Evolutionary conservation across 192 early-diverging fungal genomes (phyloP), one percentile per base, ranked within the genome.

Genomic region (Mortierella claussenii): DNA sequence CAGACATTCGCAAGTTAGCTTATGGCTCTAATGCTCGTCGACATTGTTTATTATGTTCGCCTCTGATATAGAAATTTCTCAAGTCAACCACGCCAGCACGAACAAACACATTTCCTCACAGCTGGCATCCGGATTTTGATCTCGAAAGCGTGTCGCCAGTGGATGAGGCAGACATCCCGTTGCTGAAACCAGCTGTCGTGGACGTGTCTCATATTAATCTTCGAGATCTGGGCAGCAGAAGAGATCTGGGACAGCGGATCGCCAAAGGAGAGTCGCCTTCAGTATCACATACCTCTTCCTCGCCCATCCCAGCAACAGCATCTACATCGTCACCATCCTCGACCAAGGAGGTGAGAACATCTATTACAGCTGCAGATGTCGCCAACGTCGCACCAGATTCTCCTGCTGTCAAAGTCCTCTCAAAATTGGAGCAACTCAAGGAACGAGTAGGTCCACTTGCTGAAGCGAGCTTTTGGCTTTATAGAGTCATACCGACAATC

Each of bases 71-170:
- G 73, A 49, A 40, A 56, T 76, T 76, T 40, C 58, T 76, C 17
- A 21, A 21, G 2, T 66, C 73, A 1, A 67, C 64, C 2, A 61
- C 31, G 1, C 63, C 73, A 10, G 42, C 57, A 20, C 37, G 73
- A n/a, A 66, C 57, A 26, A 53, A 76, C 40, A 60, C 63, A 23
- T 66, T 48, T 9, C 73, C 73, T 20, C 57, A 55, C 21, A 23
- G 21, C 30, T 76, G 73, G 73, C 73, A 76, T 37, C 58, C 63
- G 13, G 73, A 67, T 23, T 76, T 76, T 67, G 59, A 76, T 42
- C 21, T 76, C 21, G 73, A 76, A 47, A 66, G 45, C 20, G 73
- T 76, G 20, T 8, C 57, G 13, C 31, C 49, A 23, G 47, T 76
- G 37, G 63, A 55, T 18, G 73, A 76, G 37, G 18, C 50, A 18